These are phyloP conservation scores for Colletotrichum plurivorum DNA, from an alignment of 2,329 filamentous ascomycete species.

Conservation along the genomic window DNA sequence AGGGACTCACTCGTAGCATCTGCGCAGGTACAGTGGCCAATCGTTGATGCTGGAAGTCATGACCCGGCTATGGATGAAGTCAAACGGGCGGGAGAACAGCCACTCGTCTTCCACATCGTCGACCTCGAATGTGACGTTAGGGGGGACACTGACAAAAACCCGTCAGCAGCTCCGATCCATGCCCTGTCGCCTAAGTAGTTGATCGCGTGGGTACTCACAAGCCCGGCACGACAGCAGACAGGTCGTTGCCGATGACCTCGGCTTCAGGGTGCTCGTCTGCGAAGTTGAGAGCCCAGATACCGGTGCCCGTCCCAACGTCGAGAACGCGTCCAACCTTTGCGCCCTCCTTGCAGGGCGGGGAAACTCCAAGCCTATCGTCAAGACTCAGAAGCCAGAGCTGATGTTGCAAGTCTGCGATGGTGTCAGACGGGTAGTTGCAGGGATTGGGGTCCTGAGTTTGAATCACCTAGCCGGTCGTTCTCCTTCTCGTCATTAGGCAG, in stretches of 20 bases:
- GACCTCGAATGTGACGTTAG: slow-evolving; percentile 68
- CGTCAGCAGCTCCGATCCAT: neutral
- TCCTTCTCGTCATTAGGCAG: slow-evolving; percentile 33
- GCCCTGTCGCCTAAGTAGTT: neutral
- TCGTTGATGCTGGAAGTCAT: slow-evolving; percentile 65
- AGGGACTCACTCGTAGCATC: neutral
- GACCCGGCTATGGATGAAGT: slow-evolving; percentile 67
- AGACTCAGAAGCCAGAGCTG: slow-evolving; percentile 50
- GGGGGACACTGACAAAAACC: slow-evolving; percentile 55
- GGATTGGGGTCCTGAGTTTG: no score
- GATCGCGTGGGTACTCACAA: neutral
- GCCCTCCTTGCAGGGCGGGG: slow-evolving; percentile 43
- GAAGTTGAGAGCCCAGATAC: slow-evolving; percentile 46
- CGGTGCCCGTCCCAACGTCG: slow-evolving; percentile 45
- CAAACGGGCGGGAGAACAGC: slow-evolving; percentile 63
- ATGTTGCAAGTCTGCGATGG: slow-evolving; percentile 52
- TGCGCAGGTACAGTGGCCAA: slow-evolving; percentile 51
- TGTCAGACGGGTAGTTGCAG: no score
- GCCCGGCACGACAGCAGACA: neutral
- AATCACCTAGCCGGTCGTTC: slow-evolving; percentile 17
- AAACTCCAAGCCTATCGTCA: slow-evolving; percentile 46
- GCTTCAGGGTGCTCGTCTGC: slow-evolving; percentile 50
- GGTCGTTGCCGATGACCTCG: slow-evolving; percentile 39
- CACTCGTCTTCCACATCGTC: slow-evolving; percentile 69
- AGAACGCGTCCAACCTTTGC: slow-evolving; percentile 36